phyloP scores from a whole-genome alignment of 352 stramenopile species.

The Pythium rhizo-oryzae region DNA sequence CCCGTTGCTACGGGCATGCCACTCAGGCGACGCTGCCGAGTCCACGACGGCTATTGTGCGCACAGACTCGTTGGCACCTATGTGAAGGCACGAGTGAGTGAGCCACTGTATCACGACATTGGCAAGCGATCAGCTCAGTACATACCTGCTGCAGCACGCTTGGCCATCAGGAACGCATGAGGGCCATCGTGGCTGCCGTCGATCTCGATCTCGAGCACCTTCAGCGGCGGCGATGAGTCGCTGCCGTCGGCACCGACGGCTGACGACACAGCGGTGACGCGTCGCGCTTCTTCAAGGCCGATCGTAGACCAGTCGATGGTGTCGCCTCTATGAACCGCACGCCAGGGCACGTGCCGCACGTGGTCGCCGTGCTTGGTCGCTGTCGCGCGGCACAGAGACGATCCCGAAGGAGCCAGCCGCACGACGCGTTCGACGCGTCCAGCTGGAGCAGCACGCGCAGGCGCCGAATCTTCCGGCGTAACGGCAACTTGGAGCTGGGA shows the following conservation, averaged over 20 bases:
- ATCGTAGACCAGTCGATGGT: slow-evolving; percentile 29
- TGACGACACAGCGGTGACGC: background rate
- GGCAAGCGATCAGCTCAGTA: background rate
- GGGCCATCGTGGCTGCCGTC: slow-evolving; percentile 11
- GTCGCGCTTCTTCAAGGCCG: slow-evolving; percentile 16
- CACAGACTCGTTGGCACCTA: slow-evolving; percentile 14
- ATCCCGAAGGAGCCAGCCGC: slow-evolving; percentile 46
- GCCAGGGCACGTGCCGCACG: slow-evolving; percentile 35
- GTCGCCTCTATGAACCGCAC: slow-evolving; percentile 13
- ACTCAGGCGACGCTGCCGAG: slow-evolving; percentile 16
- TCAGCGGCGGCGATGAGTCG: slow-evolving; percentile 7
- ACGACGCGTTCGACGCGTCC: slow-evolving; percentile 43
- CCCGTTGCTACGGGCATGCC: slow-evolving; percentile 23
- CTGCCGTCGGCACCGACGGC: background rate
- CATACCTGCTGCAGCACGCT: slow-evolving; percentile 24
- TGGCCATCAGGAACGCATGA: slow-evolving; percentile 16
- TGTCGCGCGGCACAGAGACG: slow-evolving; percentile 46
- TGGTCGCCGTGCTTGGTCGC: slow-evolving; percentile 50
- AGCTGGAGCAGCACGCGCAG: slow-evolving; percentile 9
- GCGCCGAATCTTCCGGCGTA: slow-evolving; percentile 12
- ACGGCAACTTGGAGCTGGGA: slow-evolving; percentile 3
- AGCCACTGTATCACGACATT: background rate
- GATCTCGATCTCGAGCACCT: slow-evolving; percentile 31
- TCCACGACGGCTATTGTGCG: slow-evolving; percentile 25
- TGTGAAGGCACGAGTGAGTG: background rate